phyloP scores from a whole-genome alignment of 2,329 filamentous ascomycete species.

The Fusarium sp. region DNA sequence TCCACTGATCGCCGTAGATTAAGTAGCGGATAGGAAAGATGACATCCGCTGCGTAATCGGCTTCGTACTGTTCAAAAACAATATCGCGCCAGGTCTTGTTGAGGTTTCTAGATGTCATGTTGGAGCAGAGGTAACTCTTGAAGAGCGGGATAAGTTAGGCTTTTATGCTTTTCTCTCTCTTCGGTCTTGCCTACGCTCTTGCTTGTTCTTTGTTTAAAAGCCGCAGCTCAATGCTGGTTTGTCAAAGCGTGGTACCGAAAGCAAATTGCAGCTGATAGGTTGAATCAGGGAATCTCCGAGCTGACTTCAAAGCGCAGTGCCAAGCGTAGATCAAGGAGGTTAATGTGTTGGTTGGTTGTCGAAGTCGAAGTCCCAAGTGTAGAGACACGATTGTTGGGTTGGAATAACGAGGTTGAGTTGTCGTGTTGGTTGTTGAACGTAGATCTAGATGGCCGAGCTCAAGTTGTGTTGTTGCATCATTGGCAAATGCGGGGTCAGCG shows the following conservation, averaged over 20 bases:
- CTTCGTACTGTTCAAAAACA: constrained; percentile 16
- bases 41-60: constrained; percentile 44
- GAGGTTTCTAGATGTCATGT: constrained; percentile 32
- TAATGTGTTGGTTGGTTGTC: no score
- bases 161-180: no score
- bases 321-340: no score
- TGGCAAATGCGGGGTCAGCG: background rate
- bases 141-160: no score
- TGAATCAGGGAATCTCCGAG: no score
- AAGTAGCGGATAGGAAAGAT: constrained; percentile 43
- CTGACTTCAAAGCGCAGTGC: no score
- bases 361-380: background rate
- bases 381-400: rapidly evolving
- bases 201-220: no score
- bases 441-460: background rate
- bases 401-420: background rate
- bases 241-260: no score
- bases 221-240: no score
- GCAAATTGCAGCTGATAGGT: no score
- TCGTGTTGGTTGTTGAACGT: background rate
- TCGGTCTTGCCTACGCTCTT: no score
- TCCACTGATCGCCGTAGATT: constrained; percentile 3
- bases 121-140: background rate
- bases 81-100: constrained; percentile 31
- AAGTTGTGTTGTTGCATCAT: background rate